Evolutionary conservation across 306 rosid genomes (phyloP).

Genomic region (Macrotyloma uniflorum): DNA sequence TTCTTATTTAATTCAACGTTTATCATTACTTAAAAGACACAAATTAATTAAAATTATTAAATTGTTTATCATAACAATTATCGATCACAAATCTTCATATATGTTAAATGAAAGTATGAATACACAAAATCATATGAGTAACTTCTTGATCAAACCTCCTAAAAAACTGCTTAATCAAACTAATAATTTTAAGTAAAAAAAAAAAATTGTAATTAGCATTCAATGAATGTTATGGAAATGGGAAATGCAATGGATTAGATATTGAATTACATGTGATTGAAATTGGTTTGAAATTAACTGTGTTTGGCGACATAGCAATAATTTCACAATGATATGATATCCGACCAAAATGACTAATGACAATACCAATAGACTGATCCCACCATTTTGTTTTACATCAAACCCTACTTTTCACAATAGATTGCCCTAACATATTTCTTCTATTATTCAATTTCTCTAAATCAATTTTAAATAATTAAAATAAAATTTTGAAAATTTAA

Average conservation of each 20-base stretch:
- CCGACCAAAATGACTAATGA: conserved; percentile 39
- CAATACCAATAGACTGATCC: conserved; percentile 33
- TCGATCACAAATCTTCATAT: too few relatives aligned
- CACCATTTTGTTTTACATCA: conserved; percentile 30
- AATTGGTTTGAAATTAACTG: neutral
- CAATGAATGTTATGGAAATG: neutral
- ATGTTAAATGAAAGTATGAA: too few relatives aligned
- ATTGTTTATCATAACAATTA: too few relatives aligned
- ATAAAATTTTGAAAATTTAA: too few relatives aligned
- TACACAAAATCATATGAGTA: neutral
- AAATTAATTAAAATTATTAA: too few relatives aligned
- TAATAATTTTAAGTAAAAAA: neutral
- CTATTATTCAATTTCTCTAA: neutral
- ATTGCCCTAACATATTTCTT: conserved; percentile 7
- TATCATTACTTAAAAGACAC: too few relatives aligned
- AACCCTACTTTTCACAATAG: neutral
- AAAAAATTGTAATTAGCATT: neutral
- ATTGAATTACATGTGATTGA: neutral
- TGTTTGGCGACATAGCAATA: conserved; percentile 29
- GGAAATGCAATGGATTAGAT: conserved; percentile 19
- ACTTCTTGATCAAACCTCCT: too few relatives aligned
- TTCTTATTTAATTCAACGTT: too few relatives aligned
- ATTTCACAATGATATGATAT: conserved; percentile 39
- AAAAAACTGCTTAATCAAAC: neutral
- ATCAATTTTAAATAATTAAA: too few relatives aligned